Percentiles rank a stretch among this genome's conserved stretches.
Evolutionary conservation across 2,329 filamentous ascomycete species (phyloP).

Genomic region (Apiospora kogelbergensis): DNA sequence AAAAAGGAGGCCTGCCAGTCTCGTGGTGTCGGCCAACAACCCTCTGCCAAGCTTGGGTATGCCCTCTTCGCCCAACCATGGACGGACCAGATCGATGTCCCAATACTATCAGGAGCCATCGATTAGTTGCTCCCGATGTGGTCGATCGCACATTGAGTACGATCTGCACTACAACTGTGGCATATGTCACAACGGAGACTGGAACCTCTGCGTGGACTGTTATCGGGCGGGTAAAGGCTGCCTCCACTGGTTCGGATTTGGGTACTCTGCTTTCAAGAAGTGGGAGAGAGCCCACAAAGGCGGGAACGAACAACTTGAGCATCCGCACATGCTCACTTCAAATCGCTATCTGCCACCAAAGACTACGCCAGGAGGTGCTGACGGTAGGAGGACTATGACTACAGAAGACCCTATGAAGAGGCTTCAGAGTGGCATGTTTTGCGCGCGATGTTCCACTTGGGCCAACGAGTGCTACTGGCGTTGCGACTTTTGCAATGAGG

Average conservation of each 20-base stretch:
- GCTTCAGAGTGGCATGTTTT: conserved; percentile 81
- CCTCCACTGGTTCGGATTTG: conserved; percentile 86
- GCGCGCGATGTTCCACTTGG: conserved; percentile 70
- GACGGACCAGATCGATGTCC: conserved; percentile 37
- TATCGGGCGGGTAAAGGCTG: conserved; percentile 79
- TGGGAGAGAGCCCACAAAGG: conserved; percentile 57
- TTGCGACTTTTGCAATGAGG: conserved; percentile 83
- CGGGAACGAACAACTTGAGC: conserved; percentile 41
- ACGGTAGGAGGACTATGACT: conserved; percentile 58
- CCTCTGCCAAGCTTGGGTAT: conserved; percentile 32
- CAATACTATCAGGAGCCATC: conserved; percentile 68
- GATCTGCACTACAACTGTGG: conserved; percentile 82
- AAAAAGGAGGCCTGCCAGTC: conserved; percentile 38
- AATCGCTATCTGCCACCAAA: conserved; percentile 56
- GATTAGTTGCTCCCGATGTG: conserved; percentile 72
- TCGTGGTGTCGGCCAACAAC: conserved; percentile 36
- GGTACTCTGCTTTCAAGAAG: conserved; percentile 65
- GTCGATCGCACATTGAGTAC: conserved; percentile 74
- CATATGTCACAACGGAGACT: conserved; percentile 68
- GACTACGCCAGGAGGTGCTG: conserved; percentile 48
- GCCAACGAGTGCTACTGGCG: conserved; percentile 88
- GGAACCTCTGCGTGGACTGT: conserved; percentile 78
- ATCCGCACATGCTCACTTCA: conserved; percentile 58
- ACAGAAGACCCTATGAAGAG: conserved; percentile 66
- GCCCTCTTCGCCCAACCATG: conserved; percentile 34